Base-by-base conservation (phyloP, 306 rosid genomes). In the Abrus precatorius region DNA sequence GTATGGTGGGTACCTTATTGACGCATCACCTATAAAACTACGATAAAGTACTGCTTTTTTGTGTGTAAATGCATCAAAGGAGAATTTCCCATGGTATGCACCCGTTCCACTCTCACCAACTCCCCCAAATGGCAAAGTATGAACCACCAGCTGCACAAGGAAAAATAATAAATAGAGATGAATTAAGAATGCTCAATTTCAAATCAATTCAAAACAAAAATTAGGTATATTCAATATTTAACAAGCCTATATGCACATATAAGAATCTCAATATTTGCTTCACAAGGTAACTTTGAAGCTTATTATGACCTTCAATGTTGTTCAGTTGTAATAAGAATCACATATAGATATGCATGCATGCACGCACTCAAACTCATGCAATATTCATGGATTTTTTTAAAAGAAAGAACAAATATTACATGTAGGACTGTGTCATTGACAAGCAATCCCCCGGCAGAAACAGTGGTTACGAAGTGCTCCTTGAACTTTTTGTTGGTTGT, bases 21-120 rank as follows among this genome's bases (percentile, higher is more conserved):
- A 6, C 0, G 85, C 91, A 69, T 93, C 99, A 1, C 90, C 97
- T 0, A 4, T 59, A 20, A 93, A 95, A 40, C 97, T 52, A 8
- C 97, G 95, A 82, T 90, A 93, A 38, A 95, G 79, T 74, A 95
- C 97, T 13, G 90, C 97, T 64, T 95, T 95, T 85, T 89, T 91
- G 80, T 93, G 99, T 77, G 90, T 93, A 78, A 95, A 93, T 13
- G 94, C 95, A 36, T 95, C 99, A 69, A 95, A 95, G 10, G 99
- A 95, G 81, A 93, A 95, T 73, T 93, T 95, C 40, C 99, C 99
- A 75, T 93, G 99, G 87, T 93, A 93, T 57, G 93, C 79, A 13
- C 99, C 99, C 89, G 83, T 90, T 86, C 99, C 99, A 80, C 99
- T 95, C 41, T 93, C 99, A 60, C 97, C 97, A 32, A 95, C 97